Conservation (phyloP, 164 flowering plant genomes). For the grape (Vitis vinifera) region DNA sequence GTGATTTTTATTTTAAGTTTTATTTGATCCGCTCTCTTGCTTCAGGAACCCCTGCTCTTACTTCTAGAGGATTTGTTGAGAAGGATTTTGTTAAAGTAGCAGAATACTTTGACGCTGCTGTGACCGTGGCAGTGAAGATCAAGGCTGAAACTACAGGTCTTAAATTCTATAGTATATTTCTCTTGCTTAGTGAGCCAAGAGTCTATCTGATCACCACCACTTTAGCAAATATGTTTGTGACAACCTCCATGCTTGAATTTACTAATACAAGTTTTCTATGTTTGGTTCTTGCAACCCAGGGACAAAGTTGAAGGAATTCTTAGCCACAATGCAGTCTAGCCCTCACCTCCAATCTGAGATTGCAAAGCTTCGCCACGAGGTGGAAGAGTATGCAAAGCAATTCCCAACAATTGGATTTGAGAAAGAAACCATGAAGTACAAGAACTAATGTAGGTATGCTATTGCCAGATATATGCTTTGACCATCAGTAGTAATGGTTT, state of each 20-base stretch:
- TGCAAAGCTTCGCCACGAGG: constrained; percentile 62
- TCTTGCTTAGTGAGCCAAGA: background rate
- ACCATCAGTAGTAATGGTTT: too few relatives aligned
- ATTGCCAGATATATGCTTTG: constrained; percentile 4
- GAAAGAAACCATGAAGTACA: constrained; percentile 91
- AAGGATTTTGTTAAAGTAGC: constrained; percentile 96
- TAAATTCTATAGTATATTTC: background rate
- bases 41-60: constrained; percentile 97
- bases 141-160: constrained; percentile 78
- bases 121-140: constrained; percentile 79
- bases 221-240: background rate
- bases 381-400: constrained; percentile 91
- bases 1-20: background rate
- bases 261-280: constrained; percentile 7
- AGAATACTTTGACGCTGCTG: constrained; percentile 85
- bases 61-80: constrained; percentile 92
- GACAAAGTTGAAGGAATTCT: constrained; percentile 87
- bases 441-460: constrained; percentile 38
- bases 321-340: constrained; percentile 52
- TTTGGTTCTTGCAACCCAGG: constrained; percentile 43
- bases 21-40: constrained; percentile 8
- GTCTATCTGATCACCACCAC: background rate
- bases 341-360: constrained; percentile 60
- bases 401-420: constrained; percentile 96
- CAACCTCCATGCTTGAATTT: background rate